Evolutionary conservation across 768 basidiomycete genomes (phyloP), one percentile per base, ranked within the genome.

Genomic region (Suillus ampliporus): DNA sequence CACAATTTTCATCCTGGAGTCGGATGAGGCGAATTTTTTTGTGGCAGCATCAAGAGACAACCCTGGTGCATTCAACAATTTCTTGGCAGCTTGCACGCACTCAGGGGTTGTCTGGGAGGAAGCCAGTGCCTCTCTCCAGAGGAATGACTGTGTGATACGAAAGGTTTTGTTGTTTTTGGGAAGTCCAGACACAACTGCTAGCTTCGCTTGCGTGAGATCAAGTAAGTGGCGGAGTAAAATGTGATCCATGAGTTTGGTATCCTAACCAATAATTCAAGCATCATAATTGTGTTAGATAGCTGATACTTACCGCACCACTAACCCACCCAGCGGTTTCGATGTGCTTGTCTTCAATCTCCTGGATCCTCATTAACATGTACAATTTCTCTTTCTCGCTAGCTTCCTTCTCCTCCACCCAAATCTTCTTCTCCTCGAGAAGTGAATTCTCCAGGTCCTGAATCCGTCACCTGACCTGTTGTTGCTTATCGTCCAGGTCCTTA

Each of bases 171-270:
- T 6, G 11, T 3, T 0, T 4, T 2, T 46, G 23, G 47, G 23
- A 19, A 60, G 40, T 19, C 58, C 58, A 34, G 34, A 23, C n/a
- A 6, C 7, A 2, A 21, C 2, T 6, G 58, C 58, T 13, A 60
- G 31, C 44, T 50, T 60, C 21, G 11, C 58, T 46, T 60, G 58
- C 8, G 34, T 28, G 19, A 48, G 43, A 19, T 26, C n/a, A 8
- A 60, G 58, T 21, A 60, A 50, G 13, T 60, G 58, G 26, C 34
- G 58, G 17, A 34, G 23, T 60, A 21, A 47, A 21, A 60, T 50
- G 21, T 9, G 58, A 50, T 60, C 58, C 17, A 60, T 1, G n/a
- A 23, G 13, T 19, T 21, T 35, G 23, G 26, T 38, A 21, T 60
- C 58, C 58, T 60, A 46, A 2, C 44, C 44, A 46, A 46, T 21